Base-by-base conservation (phyloP, 306 rosid genomes). In the Gastrolobium bilobum region DNA sequence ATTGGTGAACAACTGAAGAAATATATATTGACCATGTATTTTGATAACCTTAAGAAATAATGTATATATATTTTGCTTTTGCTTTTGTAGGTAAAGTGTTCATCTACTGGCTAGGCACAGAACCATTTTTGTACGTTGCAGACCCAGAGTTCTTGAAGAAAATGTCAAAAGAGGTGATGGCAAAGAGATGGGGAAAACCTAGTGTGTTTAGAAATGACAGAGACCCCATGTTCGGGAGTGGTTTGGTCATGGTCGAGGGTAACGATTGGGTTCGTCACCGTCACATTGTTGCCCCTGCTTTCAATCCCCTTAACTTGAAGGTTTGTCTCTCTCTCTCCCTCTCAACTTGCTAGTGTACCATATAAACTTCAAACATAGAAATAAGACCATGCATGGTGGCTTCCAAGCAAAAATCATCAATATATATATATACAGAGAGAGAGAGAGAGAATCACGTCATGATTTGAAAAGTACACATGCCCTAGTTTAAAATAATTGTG, bases 141-240 rank as follows among this genome's bases (percentile, higher is more conserved):
- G 95, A 93, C 0, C 84, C 98, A 31, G 90, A 82, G 47, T 88
- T 93, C 42, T 72, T 93, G 69, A 90, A 90, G 85, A 87, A 86
- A 68, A 81, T 90, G 87, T 93, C 98, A 0, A 66, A 73, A 4
- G 88, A 78, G 75, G 97, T 93, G 1, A 26, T 88, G 81, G 97
- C 89, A 0, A 91, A 88, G 86, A 71, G 85, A 14, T 93, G 98
- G 98, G 98, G 98, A 10, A 93, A 93, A 65, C 98, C 97, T 2
- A 79, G 85, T 2, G 97, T 93, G 40, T 93, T 93, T 79, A 83
- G 78, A 80, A 86, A 76, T 58, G 98, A 93, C 29, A 87, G 98
- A 83, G 84, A 85, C 1, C 91, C 98, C 14, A 90, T 93, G 98
- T 93, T 93, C 77, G 98, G 98, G 3, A 86, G 89, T 43, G 95